phyloP scores from a whole-genome alignment of 768 basidiomycete genomes.

The Lentinus brumalis region DNA sequence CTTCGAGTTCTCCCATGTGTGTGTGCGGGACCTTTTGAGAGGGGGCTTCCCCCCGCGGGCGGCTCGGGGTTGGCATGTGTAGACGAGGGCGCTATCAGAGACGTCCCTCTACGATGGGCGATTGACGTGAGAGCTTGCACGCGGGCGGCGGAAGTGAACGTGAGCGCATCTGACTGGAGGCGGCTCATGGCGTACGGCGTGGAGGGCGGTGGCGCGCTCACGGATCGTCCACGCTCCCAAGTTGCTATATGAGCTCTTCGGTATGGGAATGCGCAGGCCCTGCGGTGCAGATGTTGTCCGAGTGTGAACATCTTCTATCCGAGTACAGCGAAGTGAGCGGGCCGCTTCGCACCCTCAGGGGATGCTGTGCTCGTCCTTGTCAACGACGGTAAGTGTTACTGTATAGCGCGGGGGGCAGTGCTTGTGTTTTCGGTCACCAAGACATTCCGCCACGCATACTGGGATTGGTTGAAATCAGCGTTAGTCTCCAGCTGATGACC shows the following conservation, averaged over 20 bases:
- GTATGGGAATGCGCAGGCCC: neutral
- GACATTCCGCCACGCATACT: slow-evolving; percentile 1
- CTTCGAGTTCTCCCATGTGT: neutral
- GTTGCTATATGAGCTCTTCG: neutral
- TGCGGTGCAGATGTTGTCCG: neutral
- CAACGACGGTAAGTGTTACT: neutral
- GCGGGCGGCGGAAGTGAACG: neutral
- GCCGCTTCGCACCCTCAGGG: no score
- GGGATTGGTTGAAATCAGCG: neutral
- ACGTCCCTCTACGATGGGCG: slow-evolving; percentile 13
- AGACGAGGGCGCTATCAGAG: slow-evolving; percentile 13
- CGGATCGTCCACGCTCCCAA: neutral
- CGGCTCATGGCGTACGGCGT: neutral
- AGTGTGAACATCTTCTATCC: neutral
- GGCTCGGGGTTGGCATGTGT: neutral
- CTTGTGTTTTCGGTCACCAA: neutral
- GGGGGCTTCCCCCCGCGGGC: slow-evolving; percentile 4
- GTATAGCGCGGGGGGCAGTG: neutral
- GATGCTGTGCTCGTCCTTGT: no score
- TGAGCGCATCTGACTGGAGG: neutral
- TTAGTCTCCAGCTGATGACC: neutral
- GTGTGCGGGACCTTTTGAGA: slow-evolving; percentile 11
- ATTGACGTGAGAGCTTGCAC: slow-evolving; percentile 11
- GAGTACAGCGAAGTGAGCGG: neutral
- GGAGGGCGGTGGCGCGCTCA: slow-evolving; percentile 1